Percentiles rank a stretch among this genome's conserved stretches.
phyloP scores from a whole-genome alignment of 1,284 basidiomycete species.

The Pholiota adiposa region DNA sequence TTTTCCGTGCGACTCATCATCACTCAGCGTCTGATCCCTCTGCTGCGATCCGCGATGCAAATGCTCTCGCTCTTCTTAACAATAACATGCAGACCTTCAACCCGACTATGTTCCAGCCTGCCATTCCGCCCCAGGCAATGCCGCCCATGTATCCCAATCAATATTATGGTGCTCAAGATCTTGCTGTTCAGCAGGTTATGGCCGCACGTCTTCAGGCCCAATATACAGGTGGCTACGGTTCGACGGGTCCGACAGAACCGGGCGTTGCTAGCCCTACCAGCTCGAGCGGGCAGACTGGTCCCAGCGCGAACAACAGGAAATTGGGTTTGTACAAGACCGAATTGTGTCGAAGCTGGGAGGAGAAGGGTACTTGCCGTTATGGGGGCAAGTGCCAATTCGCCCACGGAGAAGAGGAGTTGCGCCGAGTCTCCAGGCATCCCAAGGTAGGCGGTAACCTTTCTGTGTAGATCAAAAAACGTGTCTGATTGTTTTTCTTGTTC shows the following conservation, averaged over 20 bases:
- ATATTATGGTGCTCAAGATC: constrained; percentile 66
- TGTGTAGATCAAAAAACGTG: constrained; percentile 8
- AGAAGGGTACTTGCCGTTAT: constrained; percentile 89
- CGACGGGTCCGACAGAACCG: constrained; percentile 37
- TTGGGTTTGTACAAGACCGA: constrained; percentile 91
- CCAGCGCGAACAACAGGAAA: constrained; percentile 88
- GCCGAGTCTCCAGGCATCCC: constrained; percentile 81
- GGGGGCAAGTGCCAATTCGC: constrained; percentile 89
- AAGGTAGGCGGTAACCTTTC: constrained; percentile 57
- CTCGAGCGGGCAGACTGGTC: constrained; percentile 55
- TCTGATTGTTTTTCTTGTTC: constrained; percentile 18
- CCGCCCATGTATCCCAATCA: constrained; percentile 64
- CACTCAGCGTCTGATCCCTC: constrained; percentile 82
- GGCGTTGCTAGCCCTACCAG: constrained; percentile 45
- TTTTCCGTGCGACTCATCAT: constrained; percentile 72
- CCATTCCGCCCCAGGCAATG: constrained; percentile 53
- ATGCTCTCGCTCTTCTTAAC: constrained; percentile 63
- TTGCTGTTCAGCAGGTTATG: constrained; percentile 61
- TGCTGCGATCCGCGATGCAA: constrained; percentile 62
- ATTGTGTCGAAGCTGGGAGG: constrained; percentile 91
- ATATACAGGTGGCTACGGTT: constrained; percentile 62
- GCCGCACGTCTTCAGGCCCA: constrained; percentile 58
- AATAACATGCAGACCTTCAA: constrained; percentile 57
- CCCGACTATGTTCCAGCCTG: constrained; percentile 53
- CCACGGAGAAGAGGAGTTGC: constrained; percentile 86